These are phyloP conservation scores for Selaginella moellendorffii DNA, from an alignment of 75 land plant species.

Conservation along the genomic window DNA sequence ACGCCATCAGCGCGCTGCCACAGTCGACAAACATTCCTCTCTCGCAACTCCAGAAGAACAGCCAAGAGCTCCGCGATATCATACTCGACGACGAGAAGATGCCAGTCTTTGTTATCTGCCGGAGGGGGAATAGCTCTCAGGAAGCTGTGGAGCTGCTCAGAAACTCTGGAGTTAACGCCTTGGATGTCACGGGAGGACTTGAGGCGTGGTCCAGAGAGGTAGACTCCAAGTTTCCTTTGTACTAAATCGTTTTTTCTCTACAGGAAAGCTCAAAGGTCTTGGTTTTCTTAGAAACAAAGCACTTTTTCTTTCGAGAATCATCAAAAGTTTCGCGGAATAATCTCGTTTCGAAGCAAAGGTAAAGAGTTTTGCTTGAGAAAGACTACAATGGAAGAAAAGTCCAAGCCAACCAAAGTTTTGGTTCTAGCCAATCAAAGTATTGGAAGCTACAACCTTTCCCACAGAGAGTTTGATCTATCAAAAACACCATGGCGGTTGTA, in stretches of 20 bases:
- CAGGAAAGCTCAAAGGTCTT: no score
- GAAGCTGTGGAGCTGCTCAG: constrained; percentile 64
- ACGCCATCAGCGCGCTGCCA: constrained; percentile 58
- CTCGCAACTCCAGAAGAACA: constrained; percentile 22
- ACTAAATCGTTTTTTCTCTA: neutral
- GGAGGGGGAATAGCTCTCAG: constrained; percentile 97
- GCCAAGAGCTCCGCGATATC: neutral
- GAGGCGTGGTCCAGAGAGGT: constrained; percentile 78
- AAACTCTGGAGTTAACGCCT: constrained; percentile 43
- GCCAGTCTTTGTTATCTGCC: constrained; percentile 61
- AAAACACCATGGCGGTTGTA: no score
- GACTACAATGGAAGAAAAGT: neutral
- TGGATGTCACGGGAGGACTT: constrained; percentile 77
- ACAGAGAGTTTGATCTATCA: neutral
- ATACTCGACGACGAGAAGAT: neutral
- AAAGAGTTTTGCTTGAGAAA: neutral
- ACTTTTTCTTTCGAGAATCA: no score
- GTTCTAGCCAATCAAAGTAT: neutral
- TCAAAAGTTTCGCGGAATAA: no score
- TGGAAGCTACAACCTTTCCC: neutral
- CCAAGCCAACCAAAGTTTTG: neutral
- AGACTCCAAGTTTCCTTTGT: constrained; percentile 53
- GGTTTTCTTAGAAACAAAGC: no score
- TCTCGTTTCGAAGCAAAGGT: no score
- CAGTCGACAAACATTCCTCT: constrained; percentile 74